Evolutionary conservation across 2,329 filamentous ascomycete species (phyloP), one percentile per base, ranked within the genome.

Genomic region (Shiraia sp.): DNA sequence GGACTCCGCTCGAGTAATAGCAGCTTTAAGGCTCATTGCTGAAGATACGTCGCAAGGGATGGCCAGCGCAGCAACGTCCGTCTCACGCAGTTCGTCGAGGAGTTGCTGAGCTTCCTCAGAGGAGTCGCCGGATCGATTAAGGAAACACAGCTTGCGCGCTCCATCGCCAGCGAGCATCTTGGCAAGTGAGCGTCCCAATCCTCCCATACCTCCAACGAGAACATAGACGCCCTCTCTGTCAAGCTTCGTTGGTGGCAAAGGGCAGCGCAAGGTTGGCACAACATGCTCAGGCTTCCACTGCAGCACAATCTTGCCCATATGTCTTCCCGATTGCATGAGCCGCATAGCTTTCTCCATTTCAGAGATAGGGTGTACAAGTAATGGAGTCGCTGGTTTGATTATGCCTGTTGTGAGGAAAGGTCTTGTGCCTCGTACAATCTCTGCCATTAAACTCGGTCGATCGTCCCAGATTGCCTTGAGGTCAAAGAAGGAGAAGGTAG

Each of bases 151-250:
- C 9, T 56, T 36, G 7, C 40, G 36, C 3, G 50, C 52, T 9
- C 52, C 52, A 19, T 42, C 44, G 0, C 39, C 32, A 10, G 47
- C 42, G 12, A 46, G 29, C 50, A 45, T 53, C 2, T 33, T 32
- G n/a, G 48, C 34, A 13, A 59, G 51, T 25, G 45, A 51, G 6
- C 52, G 48, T 1, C 57, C 54, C 1, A 59, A 25, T 10, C 55
- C 56, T 2, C 54, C 56, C 2, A 57, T 33, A 17, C 55, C 57
- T 1, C 56, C 57, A n/a, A 40, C 40, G 12, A 59, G 32, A 7
- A 57, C 43, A 26, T 55, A 61, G 1, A 42, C 47, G 10, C 42
- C 45, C 7, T 32, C 22, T 4, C 36, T 25, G 2, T 46, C 44
- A 23, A 53, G 26, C 3, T 17, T 22, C 8, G 35, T 23, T 9